Evolutionary conservation across 805 yeast genomes (phyloP).

Genomic region (Yamadazyma endophytica): DNA sequence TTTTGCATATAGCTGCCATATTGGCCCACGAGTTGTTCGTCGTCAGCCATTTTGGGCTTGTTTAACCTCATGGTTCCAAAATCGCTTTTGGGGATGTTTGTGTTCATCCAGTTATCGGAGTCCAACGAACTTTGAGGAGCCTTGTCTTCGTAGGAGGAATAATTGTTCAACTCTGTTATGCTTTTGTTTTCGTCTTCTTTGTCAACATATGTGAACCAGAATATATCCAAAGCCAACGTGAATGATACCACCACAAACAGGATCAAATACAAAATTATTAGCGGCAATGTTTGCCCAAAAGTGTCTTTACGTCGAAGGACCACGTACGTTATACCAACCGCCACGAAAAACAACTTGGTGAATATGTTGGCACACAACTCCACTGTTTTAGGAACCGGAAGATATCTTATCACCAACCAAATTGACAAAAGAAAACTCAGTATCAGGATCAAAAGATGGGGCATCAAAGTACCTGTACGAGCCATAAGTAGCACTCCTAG

Average conservation of each 20-base stretch:
- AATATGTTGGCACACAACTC: constrained; percentile 1
- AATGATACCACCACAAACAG: constrained; percentile 4
- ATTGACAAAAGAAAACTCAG: constrained; percentile 6
- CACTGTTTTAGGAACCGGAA: constrained; percentile 2
- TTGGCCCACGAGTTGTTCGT: constrained; percentile 1
- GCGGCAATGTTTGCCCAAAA: constrained; percentile 1
- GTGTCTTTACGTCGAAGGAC: constrained; percentile 1
- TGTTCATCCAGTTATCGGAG: constrained; percentile 11
- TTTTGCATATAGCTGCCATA: constrained; percentile 7
- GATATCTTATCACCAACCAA: constrained; percentile 8
- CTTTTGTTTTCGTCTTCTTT: background rate
- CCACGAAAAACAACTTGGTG: constrained; percentile 5
- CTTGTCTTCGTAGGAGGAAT: background rate
- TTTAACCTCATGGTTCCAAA: background rate
- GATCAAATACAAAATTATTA: constrained; percentile 5
- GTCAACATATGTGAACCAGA: too few relatives aligned
- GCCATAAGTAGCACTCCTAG: too few relatives aligned
- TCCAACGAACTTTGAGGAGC: constrained; percentile 2
- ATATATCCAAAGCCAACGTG: constrained; percentile 2
- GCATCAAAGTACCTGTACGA: too few relatives aligned
- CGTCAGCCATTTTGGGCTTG: constrained; percentile 1
- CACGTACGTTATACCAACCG: constrained; percentile 1
- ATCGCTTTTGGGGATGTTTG: too few relatives aligned
- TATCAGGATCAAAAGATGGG: too few relatives aligned
- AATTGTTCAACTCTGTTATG: background rate